phyloP scores from a whole-genome alignment of 75 land plant species.

The Picea sitchensis region DNA sequence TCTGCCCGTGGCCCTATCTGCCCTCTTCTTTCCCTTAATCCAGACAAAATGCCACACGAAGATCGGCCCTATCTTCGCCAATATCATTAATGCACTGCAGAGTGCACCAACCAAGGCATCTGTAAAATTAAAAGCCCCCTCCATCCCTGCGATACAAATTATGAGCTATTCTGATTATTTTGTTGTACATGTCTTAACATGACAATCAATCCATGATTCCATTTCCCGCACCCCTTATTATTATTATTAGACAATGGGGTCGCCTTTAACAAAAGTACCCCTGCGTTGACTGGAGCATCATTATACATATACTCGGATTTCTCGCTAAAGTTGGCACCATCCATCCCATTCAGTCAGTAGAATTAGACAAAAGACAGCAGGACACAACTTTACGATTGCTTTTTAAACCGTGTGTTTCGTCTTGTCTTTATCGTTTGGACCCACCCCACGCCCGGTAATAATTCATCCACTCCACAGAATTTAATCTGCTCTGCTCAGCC shows the following conservation, averaged over 20 bases:
- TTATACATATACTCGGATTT: neutral
- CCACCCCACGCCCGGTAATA: too few relatives aligned
- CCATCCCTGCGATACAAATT: neutral
- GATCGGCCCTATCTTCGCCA: neutral
- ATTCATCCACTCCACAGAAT: neutral
- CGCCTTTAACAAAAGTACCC: too few relatives aligned
- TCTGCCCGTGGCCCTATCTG: neutral
- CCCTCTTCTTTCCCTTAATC: neutral
- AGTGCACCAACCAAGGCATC: neutral
- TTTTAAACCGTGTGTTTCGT: too few relatives aligned
- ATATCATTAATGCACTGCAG: neutral
- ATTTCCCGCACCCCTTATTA: neutral
- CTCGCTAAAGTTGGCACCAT: neutral
- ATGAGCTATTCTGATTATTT: neutral
- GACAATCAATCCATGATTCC: neutral
- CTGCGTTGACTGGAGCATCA: neutral
- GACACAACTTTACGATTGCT: too few relatives aligned
- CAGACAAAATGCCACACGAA: neutral
- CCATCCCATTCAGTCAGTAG: too few relatives aligned
- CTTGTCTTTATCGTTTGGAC: too few relatives aligned
- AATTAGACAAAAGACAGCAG: too few relatives aligned
- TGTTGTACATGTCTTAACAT: neutral
- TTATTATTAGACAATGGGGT: neutral
- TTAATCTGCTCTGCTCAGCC: neutral
- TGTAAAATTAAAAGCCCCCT: neutral